phyloP scores from a whole-genome alignment of 1,284 basidiomycete genomes.

The Ustilago trichophora region DNA sequence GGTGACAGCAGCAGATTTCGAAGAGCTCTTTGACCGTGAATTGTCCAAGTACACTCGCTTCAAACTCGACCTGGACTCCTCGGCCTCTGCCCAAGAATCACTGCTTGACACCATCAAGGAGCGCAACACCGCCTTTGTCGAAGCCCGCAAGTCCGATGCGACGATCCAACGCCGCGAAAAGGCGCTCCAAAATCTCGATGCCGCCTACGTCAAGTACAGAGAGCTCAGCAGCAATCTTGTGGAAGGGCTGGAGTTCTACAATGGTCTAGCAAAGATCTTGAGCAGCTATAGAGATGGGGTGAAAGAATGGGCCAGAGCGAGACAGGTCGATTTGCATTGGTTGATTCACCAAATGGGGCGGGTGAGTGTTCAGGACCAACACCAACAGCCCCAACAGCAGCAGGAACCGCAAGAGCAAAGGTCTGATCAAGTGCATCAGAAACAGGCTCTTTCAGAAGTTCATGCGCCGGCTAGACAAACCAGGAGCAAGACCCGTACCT shows the following conservation, averaged over 20 bases:
- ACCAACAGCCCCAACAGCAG: slow-evolving; percentile 1
- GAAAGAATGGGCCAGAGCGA: slow-evolving; percentile 47
- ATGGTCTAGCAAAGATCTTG: slow-evolving; percentile 49
- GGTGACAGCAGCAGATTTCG: slow-evolving; percentile 70
- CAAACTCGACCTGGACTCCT: slow-evolving; percentile 74
- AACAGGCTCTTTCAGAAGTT: not conserved
- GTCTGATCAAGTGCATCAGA: not conserved
- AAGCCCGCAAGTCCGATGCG: slow-evolving; percentile 81
- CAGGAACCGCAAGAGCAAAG: not conserved
- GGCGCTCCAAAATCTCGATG: slow-evolving; percentile 84
- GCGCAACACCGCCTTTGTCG: slow-evolving; percentile 79
- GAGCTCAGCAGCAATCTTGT: slow-evolving; percentile 85
- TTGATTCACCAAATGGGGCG: slow-evolving; percentile 23
- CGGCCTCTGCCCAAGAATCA: slow-evolving; percentile 74
- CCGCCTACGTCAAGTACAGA: slow-evolving; percentile 86
- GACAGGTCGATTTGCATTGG: slow-evolving; percentile 45
- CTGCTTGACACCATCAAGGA: slow-evolving; percentile 78
- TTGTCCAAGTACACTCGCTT: slow-evolving; percentile 83
- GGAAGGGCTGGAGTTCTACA: slow-evolving; percentile 77
- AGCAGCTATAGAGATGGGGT: slow-evolving; percentile 41
- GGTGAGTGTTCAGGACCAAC: slow-evolving; percentile 13
- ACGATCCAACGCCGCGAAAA: slow-evolving; percentile 82
- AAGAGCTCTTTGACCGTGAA: slow-evolving; percentile 81
- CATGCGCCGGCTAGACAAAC: slow-evolving; percentile 7
- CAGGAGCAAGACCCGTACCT: not conserved